Base-by-base conservation (phyloP, 495 filamentous ascomycete species). In the Cairneyella variabilis region DNA sequence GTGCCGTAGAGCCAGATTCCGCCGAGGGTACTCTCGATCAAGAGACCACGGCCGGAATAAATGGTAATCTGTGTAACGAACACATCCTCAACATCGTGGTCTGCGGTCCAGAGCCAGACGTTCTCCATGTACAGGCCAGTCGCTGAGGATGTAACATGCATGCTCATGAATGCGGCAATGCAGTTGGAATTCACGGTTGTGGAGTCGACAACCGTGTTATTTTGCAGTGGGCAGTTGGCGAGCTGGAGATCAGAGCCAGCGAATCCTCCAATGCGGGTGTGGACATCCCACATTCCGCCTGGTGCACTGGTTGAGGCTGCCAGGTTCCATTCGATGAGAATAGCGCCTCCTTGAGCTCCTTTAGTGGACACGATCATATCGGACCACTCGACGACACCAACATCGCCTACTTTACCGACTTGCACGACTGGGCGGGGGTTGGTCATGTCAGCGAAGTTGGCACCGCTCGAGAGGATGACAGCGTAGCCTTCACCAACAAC, bases 11-110 rank as follows among this genome's bases (percentile, higher is more conserved):
- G 14, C 83, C 83, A 47, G 68, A 62, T 48, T 7, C 22, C 38
- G 2, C 80, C 80, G 30, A 70, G 67, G 5, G 68, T 72, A 2
- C 74, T 67, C 51, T 83, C 78, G 45, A 84, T 74, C 25, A 83
- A 73, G 18, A 82, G 66, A 2, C 60, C 60, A 18, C 60, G 52
- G 10, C 56, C 60, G 8, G 40, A 25, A 25, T 53, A 63, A 17
- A 93, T 59, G 6, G 83, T 88, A 55, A 91, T 84, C 51, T 84
- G 86, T n/a, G 76, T 79, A 2, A 76, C 80, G 53, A 79, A 74
- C 18, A 60, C 60, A 12, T 50, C 48, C 22, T 81, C 77, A 8
- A 79, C 66, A 42, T 77, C 72, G 57, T 81, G 76, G 52, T 81
- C 77, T 0, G 75, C 75, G 3, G 74, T 76, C 79, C 80, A 84